These are phyloP conservation scores for Eucalyptus grandis DNA, from an alignment of 345 rosid species.

Conservation along the genomic window DNA sequence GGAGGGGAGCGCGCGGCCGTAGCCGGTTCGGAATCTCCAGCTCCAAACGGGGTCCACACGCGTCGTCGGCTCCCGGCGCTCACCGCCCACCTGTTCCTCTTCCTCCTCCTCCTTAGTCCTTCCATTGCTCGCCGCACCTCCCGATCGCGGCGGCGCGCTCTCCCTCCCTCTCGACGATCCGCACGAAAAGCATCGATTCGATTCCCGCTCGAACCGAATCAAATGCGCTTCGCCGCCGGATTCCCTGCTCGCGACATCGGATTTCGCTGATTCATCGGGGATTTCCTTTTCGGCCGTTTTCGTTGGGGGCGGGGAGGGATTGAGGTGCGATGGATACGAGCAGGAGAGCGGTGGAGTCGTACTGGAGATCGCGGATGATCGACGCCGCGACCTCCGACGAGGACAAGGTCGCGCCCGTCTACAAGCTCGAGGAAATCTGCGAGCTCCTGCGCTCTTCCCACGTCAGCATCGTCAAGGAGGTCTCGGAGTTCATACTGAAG, in stretches of 20 bases:
- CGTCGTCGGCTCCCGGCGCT: background rate
- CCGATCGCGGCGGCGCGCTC: background rate
- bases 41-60: background rate
- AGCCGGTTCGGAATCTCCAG: background rate
- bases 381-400: conserved; percentile 86
- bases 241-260: background rate
- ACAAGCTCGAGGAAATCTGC: conserved; percentile 90
- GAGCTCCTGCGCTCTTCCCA: conserved; percentile 84
- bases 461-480: conserved; percentile 75
- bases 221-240: background rate
- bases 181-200: background rate
- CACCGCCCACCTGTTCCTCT: background rate
- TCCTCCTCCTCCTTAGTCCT: background rate
- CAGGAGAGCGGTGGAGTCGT: conserved; percentile 96
- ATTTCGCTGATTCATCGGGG: background rate
- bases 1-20: background rate
- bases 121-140: background rate
- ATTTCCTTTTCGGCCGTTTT: too few species aligned
- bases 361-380: conserved; percentile 91
- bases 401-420: conserved; percentile 84
- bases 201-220: background rate
- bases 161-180: background rate
- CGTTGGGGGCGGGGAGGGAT: background rate
- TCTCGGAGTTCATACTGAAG: conserved; percentile 63
- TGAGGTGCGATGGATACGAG: conserved; percentile 68